Percentiles rank a stretch among this genome's conserved stretches.
These are phyloP conservation scores for Cercospora sp. DNA, from an alignment of 2,329 filamentous ascomycete genomes.

Conservation along the genomic window DNA sequence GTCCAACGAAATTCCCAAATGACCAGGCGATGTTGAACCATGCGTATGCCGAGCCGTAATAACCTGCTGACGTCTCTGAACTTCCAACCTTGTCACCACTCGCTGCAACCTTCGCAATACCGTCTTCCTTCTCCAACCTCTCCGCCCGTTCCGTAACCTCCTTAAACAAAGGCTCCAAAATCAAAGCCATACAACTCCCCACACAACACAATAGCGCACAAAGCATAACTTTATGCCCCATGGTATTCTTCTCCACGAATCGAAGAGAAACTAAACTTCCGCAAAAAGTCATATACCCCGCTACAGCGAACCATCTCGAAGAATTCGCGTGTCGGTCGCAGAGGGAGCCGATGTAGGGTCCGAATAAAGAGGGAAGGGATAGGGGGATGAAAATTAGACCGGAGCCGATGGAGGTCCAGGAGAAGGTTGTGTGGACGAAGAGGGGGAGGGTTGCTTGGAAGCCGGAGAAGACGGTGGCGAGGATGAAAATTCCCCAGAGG, in stretches of 20 bases:
- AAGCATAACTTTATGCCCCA: constrained; percentile 22
- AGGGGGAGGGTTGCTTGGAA: constrained; percentile 30
- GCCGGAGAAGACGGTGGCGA: constrained; percentile 24
- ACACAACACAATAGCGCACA: constrained; percentile 24
- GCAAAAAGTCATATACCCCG: constrained; percentile 21
- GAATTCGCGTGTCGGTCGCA: constrained; percentile 22
- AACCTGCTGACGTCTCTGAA: background rate
- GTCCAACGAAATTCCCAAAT: constrained; percentile 28
- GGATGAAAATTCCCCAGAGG: constrained; percentile 28
- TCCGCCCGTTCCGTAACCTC: constrained; percentile 27
- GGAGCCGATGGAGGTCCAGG: constrained; percentile 24
- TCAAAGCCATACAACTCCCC: constrained; percentile 25
- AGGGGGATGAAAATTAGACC: constrained; percentile 33
- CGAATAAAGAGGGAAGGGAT: constrained; percentile 26
- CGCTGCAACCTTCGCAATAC: background rate
- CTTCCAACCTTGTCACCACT: background rate
- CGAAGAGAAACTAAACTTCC: constrained; percentile 22
- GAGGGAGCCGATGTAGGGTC: constrained; percentile 27
- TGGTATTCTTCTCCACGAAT: constrained; percentile 19
- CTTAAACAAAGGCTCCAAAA: constrained; percentile 27
- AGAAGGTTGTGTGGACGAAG: constrained; percentile 22
- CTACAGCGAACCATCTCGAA: constrained; percentile 25
- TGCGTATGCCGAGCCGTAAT: constrained; percentile 56
- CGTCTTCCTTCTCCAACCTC: constrained; percentile 17
- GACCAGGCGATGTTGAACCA: constrained; percentile 34